These are phyloP conservation scores for Cladorrhinum sp. DNA, from an alignment of 2,329 filamentous ascomycete genomes.

Conservation along the genomic window DNA sequence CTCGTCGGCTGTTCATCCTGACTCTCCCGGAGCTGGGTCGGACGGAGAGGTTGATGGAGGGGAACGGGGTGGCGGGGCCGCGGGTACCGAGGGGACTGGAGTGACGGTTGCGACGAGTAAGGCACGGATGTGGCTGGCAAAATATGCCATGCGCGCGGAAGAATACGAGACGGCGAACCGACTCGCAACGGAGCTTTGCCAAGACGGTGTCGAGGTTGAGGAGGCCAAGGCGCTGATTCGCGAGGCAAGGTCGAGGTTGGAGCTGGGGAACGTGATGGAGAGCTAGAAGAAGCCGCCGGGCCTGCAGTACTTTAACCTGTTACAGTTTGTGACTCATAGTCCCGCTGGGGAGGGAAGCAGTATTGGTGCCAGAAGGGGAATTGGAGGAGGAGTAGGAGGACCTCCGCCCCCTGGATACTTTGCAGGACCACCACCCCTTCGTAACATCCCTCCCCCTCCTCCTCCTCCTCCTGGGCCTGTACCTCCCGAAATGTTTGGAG, in stretches of 20 bases:
- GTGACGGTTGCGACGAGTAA: slow-evolving; percentile 90
- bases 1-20: slow-evolving; percentile 54
- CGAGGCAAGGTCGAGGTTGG: slow-evolving; percentile 76
- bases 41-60: slow-evolving; percentile 39
- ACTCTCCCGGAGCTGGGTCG: slow-evolving; percentile 43
- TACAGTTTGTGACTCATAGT: slow-evolving; percentile 7
- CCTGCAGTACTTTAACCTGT: slow-evolving; percentile 14
- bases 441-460: too few species aligned
- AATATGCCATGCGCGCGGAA: slow-evolving; percentile 69
- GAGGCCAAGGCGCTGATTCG: slow-evolving; percentile 91
- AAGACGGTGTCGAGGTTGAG: slow-evolving; percentile 94
- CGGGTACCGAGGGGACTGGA: slow-evolving; percentile 56
- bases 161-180: slow-evolving; percentile 76
- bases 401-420: not conserved
- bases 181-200: slow-evolving; percentile 84
- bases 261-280: slow-evolving; percentile 35
- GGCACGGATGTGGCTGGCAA: slow-evolving; percentile 89
- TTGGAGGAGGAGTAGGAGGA: too few species aligned
- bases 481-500: too few species aligned
- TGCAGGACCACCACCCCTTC: not conserved
- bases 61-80: slow-evolving; percentile 26
- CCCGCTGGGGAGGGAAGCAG: slow-evolving; percentile 14
- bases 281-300: slow-evolving; percentile 21
- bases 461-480: too few species aligned
- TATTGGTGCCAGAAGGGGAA: not conserved